These are phyloP conservation scores for Pyracantha coccinea DNA, from an alignment of 331 rosid species.

Conservation along the genomic window DNA sequence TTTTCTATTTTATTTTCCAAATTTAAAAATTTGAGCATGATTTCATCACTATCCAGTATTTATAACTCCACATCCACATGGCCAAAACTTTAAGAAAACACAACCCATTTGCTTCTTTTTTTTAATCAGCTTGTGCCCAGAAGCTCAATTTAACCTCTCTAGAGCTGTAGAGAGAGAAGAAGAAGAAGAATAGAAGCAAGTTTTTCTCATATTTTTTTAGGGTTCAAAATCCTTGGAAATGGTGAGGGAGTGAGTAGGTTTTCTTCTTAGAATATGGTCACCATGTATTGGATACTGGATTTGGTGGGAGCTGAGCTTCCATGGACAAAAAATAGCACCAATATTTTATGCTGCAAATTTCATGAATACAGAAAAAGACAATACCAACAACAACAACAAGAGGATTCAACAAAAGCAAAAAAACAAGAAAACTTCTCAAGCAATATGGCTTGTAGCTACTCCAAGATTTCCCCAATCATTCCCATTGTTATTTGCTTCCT, in stretches of 20 bases:
- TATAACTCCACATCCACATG: slow-evolving; percentile 67
- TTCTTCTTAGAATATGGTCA: slow-evolving; percentile 28
- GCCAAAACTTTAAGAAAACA: slow-evolving; percentile 38
- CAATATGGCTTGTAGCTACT: slow-evolving; percentile 56
- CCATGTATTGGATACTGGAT: slow-evolving; percentile 32
- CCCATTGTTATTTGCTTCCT: slow-evolving; percentile 38
- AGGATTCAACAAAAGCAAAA: slow-evolving; percentile 32
- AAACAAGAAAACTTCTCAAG: slow-evolving; percentile 23
- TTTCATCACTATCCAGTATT: slow-evolving; percentile 52
- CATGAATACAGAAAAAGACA: slow-evolving; percentile 34
- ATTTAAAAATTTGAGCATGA: slow-evolving; percentile 31
- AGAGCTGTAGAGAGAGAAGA: not conserved
- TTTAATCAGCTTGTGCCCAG: slow-evolving; percentile 35
- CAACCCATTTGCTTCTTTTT: slow-evolving; percentile 23
- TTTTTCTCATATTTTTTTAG: slow-evolving; percentile 8
- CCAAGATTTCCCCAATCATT: slow-evolving; percentile 40
- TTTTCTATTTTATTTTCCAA: not conserved
- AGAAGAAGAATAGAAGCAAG: slow-evolving; percentile 26
- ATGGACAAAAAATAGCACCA: slow-evolving; percentile 30
- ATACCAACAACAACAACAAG: slow-evolving; percentile 28
- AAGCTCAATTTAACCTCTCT: slow-evolving; percentile 18
- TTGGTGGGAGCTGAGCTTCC: slow-evolving; percentile 30
- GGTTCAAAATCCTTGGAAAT: slow-evolving; percentile 42
- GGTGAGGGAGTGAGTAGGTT: slow-evolving; percentile 33
- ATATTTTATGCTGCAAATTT: slow-evolving; percentile 17